phyloP scores from a whole-genome alignment of 164 flowering plant species.

The Houttuynia cordata region DNA sequence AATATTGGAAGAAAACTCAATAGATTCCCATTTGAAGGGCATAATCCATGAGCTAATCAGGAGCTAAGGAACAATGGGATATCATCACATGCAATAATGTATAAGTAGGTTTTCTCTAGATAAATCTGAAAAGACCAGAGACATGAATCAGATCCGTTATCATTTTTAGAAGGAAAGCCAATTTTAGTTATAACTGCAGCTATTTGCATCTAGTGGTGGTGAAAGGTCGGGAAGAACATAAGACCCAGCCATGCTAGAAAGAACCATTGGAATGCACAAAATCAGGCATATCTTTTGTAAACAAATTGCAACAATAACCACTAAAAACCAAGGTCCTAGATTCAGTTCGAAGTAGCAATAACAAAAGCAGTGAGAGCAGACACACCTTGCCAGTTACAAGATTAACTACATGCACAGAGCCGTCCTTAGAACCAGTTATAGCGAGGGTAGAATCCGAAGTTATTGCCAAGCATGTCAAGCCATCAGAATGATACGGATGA shows the following conservation, averaged over 20 bases:
- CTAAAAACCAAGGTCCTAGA: not conserved
- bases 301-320: too few species aligned
- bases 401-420: conserved; percentile 65
- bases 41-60: too few species aligned
- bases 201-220: not conserved
- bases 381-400: conserved; percentile 69
- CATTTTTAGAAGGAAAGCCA: not conserved
- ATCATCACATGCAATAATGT: too few species aligned
- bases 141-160: too few species aligned
- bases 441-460: conserved; percentile 69
- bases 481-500: conserved; percentile 74
- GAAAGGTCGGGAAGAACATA: not conserved
- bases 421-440: conserved; percentile 66
- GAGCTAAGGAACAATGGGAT: too few species aligned
- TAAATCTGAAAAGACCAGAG: too few species aligned
- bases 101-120: too few species aligned
- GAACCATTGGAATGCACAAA: not conserved
- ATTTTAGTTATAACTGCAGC: not conserved
- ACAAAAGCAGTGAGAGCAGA: conserved; percentile 2
- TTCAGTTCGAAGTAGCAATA: not conserved
- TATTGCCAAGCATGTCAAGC: conserved; percentile 66
- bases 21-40: too few species aligned
- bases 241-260: not conserved
- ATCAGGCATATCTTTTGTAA: not conserved
- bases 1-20: too few species aligned